Evolutionary conservation across 2,329 filamentous ascomycete genomes (phyloP).

Genomic region (Aotearoamyces nothofagi): DNA sequence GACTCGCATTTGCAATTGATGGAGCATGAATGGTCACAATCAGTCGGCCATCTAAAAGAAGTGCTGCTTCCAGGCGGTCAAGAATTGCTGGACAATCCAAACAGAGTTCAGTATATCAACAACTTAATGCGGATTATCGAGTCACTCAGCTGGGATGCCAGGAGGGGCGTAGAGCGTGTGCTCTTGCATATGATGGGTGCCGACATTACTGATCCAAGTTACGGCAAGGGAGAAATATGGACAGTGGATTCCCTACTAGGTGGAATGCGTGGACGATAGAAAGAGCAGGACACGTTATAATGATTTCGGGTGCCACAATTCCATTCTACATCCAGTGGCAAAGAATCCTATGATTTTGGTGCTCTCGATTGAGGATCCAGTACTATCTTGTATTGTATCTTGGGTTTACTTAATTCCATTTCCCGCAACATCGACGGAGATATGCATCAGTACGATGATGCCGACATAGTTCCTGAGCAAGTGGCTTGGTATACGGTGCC

Average conservation of each 20-base stretch:
- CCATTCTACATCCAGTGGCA: too few relatives aligned
- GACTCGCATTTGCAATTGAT: not conserved
- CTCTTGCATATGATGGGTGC: not conserved
- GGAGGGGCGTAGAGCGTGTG: not conserved
- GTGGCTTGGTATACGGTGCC: too few relatives aligned
- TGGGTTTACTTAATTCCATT: too few relatives aligned
- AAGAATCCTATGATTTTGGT: too few relatives aligned
- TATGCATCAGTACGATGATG: too few relatives aligned
- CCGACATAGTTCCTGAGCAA: too few relatives aligned
- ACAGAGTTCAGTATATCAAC: not conserved
- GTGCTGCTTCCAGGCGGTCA: not conserved
- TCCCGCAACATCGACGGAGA: too few relatives aligned
- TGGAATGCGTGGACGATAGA: constrained; percentile 1
- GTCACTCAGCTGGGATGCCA: not conserved
- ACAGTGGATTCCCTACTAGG: not conserved
- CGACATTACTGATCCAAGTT: not conserved
- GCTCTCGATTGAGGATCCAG: too few relatives aligned
- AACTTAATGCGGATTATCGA: not conserved
- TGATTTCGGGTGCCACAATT: too few relatives aligned
- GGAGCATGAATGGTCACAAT: not conserved
- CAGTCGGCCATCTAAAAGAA: not conserved
- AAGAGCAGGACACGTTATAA: too few relatives aligned
- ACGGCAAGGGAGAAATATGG: not conserved
- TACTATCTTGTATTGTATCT: too few relatives aligned
- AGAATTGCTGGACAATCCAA: not conserved